Evolutionary conservation across 768 basidiomycete genomes (phyloP).

Genomic region (Tulasnella sp.): DNA sequence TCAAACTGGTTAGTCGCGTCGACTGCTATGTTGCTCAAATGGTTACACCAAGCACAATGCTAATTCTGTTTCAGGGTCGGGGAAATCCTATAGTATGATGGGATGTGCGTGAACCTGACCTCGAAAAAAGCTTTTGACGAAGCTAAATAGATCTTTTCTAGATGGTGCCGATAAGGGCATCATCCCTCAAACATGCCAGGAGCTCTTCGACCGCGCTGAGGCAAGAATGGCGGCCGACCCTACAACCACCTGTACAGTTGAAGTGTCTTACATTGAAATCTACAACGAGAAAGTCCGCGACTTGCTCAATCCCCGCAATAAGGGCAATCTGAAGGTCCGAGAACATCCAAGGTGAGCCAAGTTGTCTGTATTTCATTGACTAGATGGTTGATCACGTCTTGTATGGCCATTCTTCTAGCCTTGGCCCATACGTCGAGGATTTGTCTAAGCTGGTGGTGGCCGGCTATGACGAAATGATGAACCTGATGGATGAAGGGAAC

Average conservation of each 20-base stretch:
- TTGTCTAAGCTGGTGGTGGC: slow-evolving; percentile 85
- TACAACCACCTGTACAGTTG: slow-evolving; percentile 75
- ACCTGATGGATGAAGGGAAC: slow-evolving; percentile 98
- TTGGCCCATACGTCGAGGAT: slow-evolving; percentile 98
- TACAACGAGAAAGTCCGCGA: slow-evolving; percentile 98
- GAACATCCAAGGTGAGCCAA: slow-evolving; percentile 71
- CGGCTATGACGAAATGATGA: slow-evolving; percentile 95
- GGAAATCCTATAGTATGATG: slow-evolving; percentile 96
- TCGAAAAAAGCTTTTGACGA: not conserved
- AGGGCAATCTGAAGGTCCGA: slow-evolving; percentile 89
- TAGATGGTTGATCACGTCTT: not conserved
- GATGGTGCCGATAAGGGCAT: slow-evolving; percentile 95
- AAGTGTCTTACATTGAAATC: slow-evolving; percentile 98
- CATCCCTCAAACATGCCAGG: slow-evolving; percentile 89
- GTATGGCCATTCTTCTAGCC: slow-evolving; percentile 20
- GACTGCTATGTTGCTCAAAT: not conserved
- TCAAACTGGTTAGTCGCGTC: slow-evolving; percentile 60
- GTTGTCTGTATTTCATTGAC: not conserved
- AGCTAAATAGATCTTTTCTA: slow-evolving; percentile 25
- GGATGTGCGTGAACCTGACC: slow-evolving; percentile 48
- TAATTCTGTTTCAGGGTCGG: slow-evolving; percentile 49
- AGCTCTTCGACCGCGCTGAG: slow-evolving; percentile 77
- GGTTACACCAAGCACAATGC: not conserved
- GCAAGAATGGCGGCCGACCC: slow-evolving; percentile 50
- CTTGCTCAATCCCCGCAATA: slow-evolving; percentile 92